A percentile compares a stretch with the other conserved stretches of the same genome.
Conservation (phyloP, 1,284 basidiomycete species). For the Phellinidium pouzarii region DNA sequence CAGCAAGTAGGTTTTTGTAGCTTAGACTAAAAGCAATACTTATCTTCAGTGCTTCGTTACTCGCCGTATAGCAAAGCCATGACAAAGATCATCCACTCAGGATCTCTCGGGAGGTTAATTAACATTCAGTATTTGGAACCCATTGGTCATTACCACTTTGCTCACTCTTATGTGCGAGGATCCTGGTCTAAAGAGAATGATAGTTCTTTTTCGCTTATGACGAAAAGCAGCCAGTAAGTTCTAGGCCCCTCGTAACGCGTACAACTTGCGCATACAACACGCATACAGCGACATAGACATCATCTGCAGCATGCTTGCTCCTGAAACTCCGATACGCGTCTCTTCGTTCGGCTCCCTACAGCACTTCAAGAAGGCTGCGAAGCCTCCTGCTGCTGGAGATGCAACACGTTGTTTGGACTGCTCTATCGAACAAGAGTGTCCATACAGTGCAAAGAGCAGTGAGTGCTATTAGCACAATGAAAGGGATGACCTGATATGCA, state of each 20-base stretch:
- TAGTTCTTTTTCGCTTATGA: slow-evolving; percentile 78
- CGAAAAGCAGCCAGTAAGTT: slow-evolving; percentile 79
- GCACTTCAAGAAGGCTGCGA: slow-evolving; percentile 69
- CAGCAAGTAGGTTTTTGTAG: too few species aligned
- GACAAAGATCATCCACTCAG: slow-evolving; percentile 63
- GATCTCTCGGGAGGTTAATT: slow-evolving; percentile 66
- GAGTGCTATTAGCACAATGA: slow-evolving; percentile 20
- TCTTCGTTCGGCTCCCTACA: slow-evolving; percentile 80
- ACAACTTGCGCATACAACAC: slow-evolving; percentile 13
- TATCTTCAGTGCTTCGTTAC: slow-evolving; percentile 66
- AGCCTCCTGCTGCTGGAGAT: slow-evolving; percentile 60
- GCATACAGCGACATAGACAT: slow-evolving; percentile 71
- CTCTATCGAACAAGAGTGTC: slow-evolving; percentile 60
- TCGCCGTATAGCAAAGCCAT: slow-evolving; percentile 74
- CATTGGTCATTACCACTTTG: slow-evolving; percentile 76
- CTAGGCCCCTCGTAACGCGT: background rate
- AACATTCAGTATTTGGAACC: slow-evolving; percentile 77
- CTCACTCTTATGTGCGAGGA: slow-evolving; percentile 80
- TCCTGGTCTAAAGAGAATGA: slow-evolving; percentile 67
- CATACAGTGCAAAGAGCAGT: slow-evolving; percentile 84
- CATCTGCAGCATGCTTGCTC: slow-evolving; percentile 69
- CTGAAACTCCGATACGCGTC: slow-evolving; percentile 54
- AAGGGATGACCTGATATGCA: background rate
- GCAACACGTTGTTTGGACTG: slow-evolving; percentile 72
- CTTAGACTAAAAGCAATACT: slow-evolving; percentile 1